Evolutionary conservation across 2,329 filamentous ascomycete genomes (phyloP), one percentile per base, ranked within the genome.

Genomic region (Metarhizium guizhouense): DNA sequence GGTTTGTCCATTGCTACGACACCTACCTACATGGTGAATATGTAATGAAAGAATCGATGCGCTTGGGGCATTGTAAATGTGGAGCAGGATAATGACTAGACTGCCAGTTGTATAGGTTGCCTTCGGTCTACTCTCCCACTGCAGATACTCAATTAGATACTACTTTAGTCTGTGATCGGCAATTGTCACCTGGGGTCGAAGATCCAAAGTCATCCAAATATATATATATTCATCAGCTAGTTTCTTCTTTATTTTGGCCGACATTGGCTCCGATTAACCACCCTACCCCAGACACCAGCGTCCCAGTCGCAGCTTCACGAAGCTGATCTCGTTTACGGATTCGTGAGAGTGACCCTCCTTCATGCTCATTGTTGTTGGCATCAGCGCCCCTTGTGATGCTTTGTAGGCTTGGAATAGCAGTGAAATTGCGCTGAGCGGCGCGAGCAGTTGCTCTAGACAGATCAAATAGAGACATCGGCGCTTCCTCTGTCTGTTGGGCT

Each of bases 241-340:
- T 40, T 20, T 56, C 30, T 14, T 42, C 52, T 47, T 58, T 51
- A 51, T 51, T 56, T 47, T 67, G 62, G 43, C 60, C 66, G 1
- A 66, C 61, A 55, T 69, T 72, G n/a, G 83, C 84, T 6, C 82
- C 82, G 57, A 87, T 79, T 50, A 87, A 67, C 85, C 85, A 87
- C 0, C 85, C 84, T 29, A 88, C 80, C 18, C 85, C 82, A 47
- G 81, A 83, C 3, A 85, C 84, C 50, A 87, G 67, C 1, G 83
- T 84, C n/a, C 82, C 83, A 55, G 85, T 82, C 8, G 85, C 84
- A 40, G 79, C 84, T 57, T 86, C 84, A 59, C 82, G 76, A 45
- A 87, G 64, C 68, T 87, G 85, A 67, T 93, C 89, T 62, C 89
- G 79, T 74, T 86, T 92, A 62, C 88, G 79, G 42, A 81, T 75